Evolutionary conservation across 495 filamentous ascomycete species (phyloP), one percentile per base, ranked within the genome.

Genomic region (Lasiosphaeriaceae sp.): DNA sequence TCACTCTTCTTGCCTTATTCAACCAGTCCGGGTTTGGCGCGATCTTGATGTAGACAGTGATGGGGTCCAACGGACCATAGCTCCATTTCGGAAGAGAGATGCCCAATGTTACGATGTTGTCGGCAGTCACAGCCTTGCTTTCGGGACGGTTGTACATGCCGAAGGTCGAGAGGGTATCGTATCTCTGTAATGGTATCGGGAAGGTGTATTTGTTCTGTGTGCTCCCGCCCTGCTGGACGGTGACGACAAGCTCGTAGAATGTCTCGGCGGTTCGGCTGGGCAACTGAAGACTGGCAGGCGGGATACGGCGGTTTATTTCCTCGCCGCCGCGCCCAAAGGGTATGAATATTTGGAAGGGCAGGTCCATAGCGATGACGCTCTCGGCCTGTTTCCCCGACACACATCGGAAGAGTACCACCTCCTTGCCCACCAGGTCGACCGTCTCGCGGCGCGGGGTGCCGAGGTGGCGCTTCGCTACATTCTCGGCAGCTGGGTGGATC

Each of bases 71-170:
- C 2, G 94, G 94, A 17, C 94, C 94, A 66, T 97, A 98, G 22
- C 91, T 96, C 94, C 94, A 97, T 51, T 90, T 84, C 11, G 93
- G 93, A 57, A 98, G 77, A 50, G 88, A 92, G 53, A 96, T 95
- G 17, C 89, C 88, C 54, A 98, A 74, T 16, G 90, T 96, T 43
- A 98, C 92, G 52, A 97, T 73, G 67, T 96, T 92, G 71, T 98
- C 94, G 39, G 89, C 81, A 52, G 92, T 86, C 51, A 82, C 82
- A 59, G 96, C 89, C 48, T 89, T 89, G 50, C 84, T 86, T 70
- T 97, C 94, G 11, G 91, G 94, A 24, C 91, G 86, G 73, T 97
- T 97, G 75, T 97, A 98, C 94, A 98, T 98, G 69, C 94, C 95
- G 72, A 97, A 98, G 29, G 94, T 97, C 21, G 92, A 97, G 26